A percentile compares a stretch with the other conserved stretches of the same genome.
These are phyloP conservation scores for Diospyros kaki DNA, from an alignment of 148 eudicot species.

Conservation along the genomic window DNA sequence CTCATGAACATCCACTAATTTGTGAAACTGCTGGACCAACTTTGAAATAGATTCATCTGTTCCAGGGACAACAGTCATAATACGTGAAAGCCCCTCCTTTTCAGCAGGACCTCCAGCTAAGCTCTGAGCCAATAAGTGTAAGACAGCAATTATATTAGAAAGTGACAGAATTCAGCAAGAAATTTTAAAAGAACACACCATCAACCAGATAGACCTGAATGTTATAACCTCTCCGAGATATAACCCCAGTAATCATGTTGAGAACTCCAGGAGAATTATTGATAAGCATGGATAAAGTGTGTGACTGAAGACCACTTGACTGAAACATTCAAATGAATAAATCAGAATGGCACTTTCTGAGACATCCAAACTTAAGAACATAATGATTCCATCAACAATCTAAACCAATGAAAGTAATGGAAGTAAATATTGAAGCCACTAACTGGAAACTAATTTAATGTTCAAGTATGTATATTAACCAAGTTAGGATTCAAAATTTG, in stretches of 20 bases:
- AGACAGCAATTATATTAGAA: slow-evolving; percentile 1
- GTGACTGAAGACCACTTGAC: slow-evolving; percentile 78
- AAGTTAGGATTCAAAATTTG: not conserved
- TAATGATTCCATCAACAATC: not conserved
- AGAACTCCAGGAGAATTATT: slow-evolving; percentile 81
- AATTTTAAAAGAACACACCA: slow-evolving; percentile 2
- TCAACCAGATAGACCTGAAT: slow-evolving; percentile 53
- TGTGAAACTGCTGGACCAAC: slow-evolving; percentile 75
- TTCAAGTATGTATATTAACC: not conserved
- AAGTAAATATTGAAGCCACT: not conserved
- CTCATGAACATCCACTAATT: slow-evolving; percentile 79
- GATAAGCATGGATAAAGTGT: slow-evolving; percentile 80
- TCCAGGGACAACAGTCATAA: slow-evolving; percentile 89
- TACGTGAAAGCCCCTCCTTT: slow-evolving; percentile 72
- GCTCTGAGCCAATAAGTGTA: slow-evolving; percentile 44
- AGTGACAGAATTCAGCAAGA: not conserved
- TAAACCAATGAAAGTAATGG: not conserved
- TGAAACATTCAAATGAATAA: slow-evolving; percentile 30
- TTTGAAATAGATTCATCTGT: slow-evolving; percentile 76
- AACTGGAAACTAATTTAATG: not conserved
- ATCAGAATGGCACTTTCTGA: slow-evolving; percentile 4
- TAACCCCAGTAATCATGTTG: slow-evolving; percentile 68
- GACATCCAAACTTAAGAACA: not conserved
- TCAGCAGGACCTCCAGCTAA: slow-evolving; percentile 91
- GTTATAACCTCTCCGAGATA: slow-evolving; percentile 83